Conservation (phyloP, 495 filamentous ascomycete species). For the Annulohypoxylon moriforme region DNA sequence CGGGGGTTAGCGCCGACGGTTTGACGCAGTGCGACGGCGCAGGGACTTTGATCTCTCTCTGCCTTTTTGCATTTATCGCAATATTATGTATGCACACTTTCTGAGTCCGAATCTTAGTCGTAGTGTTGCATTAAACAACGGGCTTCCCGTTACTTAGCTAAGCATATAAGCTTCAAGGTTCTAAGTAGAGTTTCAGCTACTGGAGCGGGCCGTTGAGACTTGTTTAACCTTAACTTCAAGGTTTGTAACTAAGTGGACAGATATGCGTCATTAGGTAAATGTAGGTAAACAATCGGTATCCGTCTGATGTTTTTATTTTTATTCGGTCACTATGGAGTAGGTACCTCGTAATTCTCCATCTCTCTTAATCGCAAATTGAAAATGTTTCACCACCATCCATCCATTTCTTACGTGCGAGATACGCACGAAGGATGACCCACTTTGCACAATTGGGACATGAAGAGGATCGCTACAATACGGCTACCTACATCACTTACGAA, state of each 20-base stretch:
- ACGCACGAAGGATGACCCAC: background rate
- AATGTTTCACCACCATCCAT: background rate
- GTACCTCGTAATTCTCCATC: background rate
- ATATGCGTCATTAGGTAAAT: background rate
- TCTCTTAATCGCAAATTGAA: background rate
- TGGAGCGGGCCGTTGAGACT: slow-evolving; percentile 6
- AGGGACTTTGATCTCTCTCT: no score
- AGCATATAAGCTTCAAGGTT: background rate
- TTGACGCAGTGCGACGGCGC: background rate
- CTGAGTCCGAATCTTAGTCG: no score
- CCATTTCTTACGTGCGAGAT: background rate
- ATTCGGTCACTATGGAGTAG: background rate
- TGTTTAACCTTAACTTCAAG: background rate
- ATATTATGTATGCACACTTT: no score
- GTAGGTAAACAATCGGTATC: background rate
- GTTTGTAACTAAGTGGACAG: background rate
- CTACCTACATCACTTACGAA: background rate
- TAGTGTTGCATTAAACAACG: no score
- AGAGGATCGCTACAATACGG: background rate
- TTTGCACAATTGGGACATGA: background rate
- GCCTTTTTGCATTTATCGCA: no score
- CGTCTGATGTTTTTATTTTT: background rate
- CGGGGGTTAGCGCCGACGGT: background rate
- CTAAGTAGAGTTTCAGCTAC: background rate
- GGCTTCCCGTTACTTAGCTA: background rate